A percentile compares a stretch with the other conserved stretches of the same genome.
These are phyloP conservation scores for Collybia mongolica DNA, from an alignment of 768 basidiomycete species.

Conservation along the genomic window DNA sequence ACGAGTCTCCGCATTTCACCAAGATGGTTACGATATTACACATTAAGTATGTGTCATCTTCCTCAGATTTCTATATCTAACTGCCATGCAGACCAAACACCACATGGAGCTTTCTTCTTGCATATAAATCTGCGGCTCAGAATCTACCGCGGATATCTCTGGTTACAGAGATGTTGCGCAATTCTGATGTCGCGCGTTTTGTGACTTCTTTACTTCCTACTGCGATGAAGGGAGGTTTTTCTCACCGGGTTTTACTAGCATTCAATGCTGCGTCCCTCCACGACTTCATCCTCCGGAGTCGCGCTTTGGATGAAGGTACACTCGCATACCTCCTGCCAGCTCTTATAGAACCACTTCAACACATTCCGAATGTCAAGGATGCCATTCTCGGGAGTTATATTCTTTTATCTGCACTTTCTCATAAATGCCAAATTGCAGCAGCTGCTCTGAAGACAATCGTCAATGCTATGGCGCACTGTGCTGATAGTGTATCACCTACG, in stretches of 20 bases:
- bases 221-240: slow-evolving; percentile 46
- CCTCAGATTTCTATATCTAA: neutral
- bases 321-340: slow-evolving; percentile 67
- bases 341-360: slow-evolving; percentile 55
- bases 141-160: slow-evolving; percentile 71
- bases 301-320: slow-evolving; percentile 62
- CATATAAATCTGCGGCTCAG: slow-evolving; percentile 77
- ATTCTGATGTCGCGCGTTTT: slow-evolving; percentile 71
- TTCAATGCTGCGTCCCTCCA: slow-evolving; percentile 82
- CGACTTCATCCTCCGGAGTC: slow-evolving; percentile 68
- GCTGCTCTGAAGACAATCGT: slow-evolving; percentile 62
- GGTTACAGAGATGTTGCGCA: slow-evolving; percentile 74
- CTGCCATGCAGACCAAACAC: slow-evolving; percentile 49
- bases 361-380: slow-evolving; percentile 43
- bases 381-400: slow-evolving; percentile 69
- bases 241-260: slow-evolving; percentile 72
- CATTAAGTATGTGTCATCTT: slow-evolving; percentile 50
- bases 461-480: slow-evolving; percentile 49
- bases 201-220: slow-evolving; percentile 62
- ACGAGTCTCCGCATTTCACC: slow-evolving; percentile 91
- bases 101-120: slow-evolving; percentile 64
- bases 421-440: slow-evolving; percentile 57
- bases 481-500: slow-evolving; percentile 42
- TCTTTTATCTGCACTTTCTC: slow-evolving; percentile 67
- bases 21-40: slow-evolving; percentile 90